Percentiles rank a stretch among this genome's conserved stretches.
These are phyloP conservation scores for Diversispora epigaea DNA, from an alignment of 192 early-diverging fungal species.

Conservation along the genomic window DNA sequence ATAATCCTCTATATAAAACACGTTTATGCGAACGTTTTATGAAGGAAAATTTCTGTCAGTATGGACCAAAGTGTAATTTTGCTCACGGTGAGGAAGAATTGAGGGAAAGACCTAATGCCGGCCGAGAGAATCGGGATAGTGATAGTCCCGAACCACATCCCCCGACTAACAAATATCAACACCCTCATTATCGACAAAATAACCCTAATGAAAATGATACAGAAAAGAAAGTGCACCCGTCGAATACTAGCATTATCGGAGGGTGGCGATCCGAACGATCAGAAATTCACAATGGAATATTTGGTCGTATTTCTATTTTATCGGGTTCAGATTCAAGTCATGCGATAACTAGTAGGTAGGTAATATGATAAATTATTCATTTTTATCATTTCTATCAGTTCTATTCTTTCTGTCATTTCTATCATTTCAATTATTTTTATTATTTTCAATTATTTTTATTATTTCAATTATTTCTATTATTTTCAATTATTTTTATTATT, in stretches of 20 bases:
- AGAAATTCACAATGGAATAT: conserved; percentile 29
- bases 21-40: conserved; percentile 79
- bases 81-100: conserved; percentile 53
- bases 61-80: conserved; percentile 85
- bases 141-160: conserved; percentile 10
- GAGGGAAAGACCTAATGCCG: conserved; percentile 36
- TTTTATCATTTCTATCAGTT: not conserved
- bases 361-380: no score
- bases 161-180: not conserved
- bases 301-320: conserved; percentile 21
- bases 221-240: not conserved
- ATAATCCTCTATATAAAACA: conserved; percentile 80
- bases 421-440: no score
- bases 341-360: not conserved
- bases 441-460: no score
- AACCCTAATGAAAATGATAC: not conserved
- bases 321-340: not conserved
- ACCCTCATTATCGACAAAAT: conserved; percentile 11
- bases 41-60: conserved; percentile 75
- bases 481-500: no score
- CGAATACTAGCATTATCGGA: not conserved
- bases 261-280: conserved; percentile 22
- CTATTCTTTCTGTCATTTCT: not conserved
- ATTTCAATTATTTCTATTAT: no score
- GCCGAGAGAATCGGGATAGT: not conserved